Evolutionary conservation across 2,329 filamentous ascomycete genomes (phyloP).

Genomic region (Dothideomycetidae sp.): DNA sequence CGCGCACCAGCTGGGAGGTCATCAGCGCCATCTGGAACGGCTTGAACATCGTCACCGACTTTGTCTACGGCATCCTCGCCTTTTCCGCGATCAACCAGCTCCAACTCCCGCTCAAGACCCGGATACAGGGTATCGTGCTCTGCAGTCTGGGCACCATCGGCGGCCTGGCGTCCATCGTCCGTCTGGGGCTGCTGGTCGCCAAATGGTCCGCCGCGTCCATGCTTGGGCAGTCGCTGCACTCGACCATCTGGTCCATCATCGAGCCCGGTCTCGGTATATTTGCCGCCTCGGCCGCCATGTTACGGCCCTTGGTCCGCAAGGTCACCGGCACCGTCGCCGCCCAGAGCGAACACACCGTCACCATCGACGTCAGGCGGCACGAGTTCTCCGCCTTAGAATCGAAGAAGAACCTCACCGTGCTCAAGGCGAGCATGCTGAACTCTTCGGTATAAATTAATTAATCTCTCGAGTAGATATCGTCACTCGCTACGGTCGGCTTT

Average conservation of each 20-base stretch:
- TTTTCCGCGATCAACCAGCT: conserved; percentile 4
- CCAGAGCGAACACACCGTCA: too few relatives aligned
- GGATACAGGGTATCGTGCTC: background rate
- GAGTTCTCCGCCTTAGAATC: too few relatives aligned
- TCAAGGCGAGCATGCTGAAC: too few relatives aligned
- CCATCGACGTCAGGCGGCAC: too few relatives aligned
- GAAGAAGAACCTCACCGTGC: too few relatives aligned
- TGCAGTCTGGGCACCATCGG: conserved; percentile 3
- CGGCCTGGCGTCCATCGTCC: conserved; percentile 1
- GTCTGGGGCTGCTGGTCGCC: conserved; percentile 1
- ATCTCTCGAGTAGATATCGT: too few relatives aligned
- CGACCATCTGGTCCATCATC: conserved; percentile 19
- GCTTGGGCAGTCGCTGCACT: conserved; percentile 14
- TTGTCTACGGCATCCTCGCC: conserved; percentile 5
- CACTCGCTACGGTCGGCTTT: too few relatives aligned
- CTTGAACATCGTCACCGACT: conserved; percentile 2
- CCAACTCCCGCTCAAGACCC: background rate
- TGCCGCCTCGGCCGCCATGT: conserved; percentile 21
- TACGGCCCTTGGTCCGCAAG: conserved; percentile 23
- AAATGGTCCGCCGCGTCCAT: conserved; percentile 12
- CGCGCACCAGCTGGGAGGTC: conserved; percentile 5
- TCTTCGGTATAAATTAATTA: too few relatives aligned
- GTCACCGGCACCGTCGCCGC: too few relatives aligned
- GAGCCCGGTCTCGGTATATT: conserved; percentile 25
- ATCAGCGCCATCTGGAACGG: conserved; percentile 1